Base-by-base conservation (phyloP, 2,329 filamentous ascomycete species). In the Xylaria sp. region DNA sequence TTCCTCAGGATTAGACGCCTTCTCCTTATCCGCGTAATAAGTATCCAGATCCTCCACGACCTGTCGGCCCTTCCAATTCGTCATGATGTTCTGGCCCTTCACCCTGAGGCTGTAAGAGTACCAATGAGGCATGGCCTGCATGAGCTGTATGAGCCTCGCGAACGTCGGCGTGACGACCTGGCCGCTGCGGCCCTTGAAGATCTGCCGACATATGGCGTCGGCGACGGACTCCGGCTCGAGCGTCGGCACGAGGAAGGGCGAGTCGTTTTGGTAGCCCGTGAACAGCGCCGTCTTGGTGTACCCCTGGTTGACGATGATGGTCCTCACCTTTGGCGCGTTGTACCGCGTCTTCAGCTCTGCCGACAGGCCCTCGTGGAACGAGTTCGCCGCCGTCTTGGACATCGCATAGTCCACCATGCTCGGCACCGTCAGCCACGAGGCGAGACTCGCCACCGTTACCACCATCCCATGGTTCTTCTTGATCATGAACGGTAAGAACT, bases 201-300 rank as follows among this genome's bases (percentile, higher is more conserved):
- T 86, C 74, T 90, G 85, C 67, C 82, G 78, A 0, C 90, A 87
- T 58, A 92, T 83, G 6, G 81, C 84, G 72, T 91, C 87, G 0
- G 89, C 89, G 13, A 92, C 88, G 1, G 86, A 89, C 76, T 88
- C 88, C 0, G 87, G 83, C 69, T 87, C 81, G 65, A 91, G 77
- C 36, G 85, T 74, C 1, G 85, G 86, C 64, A 84, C 74, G n/a
- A 88, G 60, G 71, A 86, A 89, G 1, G 79, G 79, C 66, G 81
- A 77, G 53, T 81, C 81, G 20, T 84, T 83, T 5, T 82, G 78
- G 72, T 89, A 86, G 0, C 86, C 86, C 31, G 81, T 77, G 72
- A 90, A 90, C 10, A 91, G 80, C n/a, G 83, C 77, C 1, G 84
- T 92, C 73, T 83, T 86, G 72, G 83, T 89, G 77, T 87, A 90